Conservation (phyloP, 2,329 filamentous ascomycete genomes). For the Ophiosphaerella narmari region DNA sequence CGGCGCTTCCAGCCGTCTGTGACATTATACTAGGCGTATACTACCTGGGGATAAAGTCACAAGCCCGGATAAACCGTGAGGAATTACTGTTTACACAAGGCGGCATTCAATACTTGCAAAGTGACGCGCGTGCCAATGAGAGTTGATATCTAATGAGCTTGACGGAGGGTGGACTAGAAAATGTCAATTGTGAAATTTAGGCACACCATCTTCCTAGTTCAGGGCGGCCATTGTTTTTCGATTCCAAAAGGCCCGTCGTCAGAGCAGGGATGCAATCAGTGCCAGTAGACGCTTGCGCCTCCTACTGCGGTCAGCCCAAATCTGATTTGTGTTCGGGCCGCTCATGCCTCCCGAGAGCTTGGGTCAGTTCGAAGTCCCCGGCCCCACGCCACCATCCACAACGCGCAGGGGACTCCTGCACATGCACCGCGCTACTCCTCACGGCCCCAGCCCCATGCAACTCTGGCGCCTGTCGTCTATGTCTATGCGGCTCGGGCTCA, state of each 20-base stretch:
- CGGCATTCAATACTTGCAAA: constrained; percentile 7
- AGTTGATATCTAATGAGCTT: constrained; percentile 28
- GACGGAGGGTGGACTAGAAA: constrained; percentile 15
- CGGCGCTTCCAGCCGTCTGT: constrained; percentile 42
- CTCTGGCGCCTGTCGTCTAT: constrained; percentile 42
- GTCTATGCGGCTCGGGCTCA: constrained; percentile 37
- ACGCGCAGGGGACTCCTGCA: constrained; percentile 20
- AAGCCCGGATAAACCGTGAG: constrained; percentile 15
- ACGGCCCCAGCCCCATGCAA: constrained; percentile 32
- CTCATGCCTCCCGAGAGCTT: constrained; percentile 38
- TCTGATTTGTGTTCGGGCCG: constrained; percentile 43
- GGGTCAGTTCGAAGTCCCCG: constrained; percentile 27
- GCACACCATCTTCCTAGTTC: constrained; percentile 16
- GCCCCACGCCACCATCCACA: constrained; percentile 25
- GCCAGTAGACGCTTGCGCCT: constrained; percentile 33
- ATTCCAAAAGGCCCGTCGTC: constrained; percentile 15
- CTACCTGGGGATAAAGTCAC: constrained; percentile 9
- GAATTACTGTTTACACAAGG: constrained; percentile 14
- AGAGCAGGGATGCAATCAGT: constrained; percentile 22
- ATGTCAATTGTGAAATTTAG: constrained; percentile 17
- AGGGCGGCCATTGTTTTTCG: constrained; percentile 5
- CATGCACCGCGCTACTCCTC: constrained; percentile 17
- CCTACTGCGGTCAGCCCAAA: constrained; percentile 30
- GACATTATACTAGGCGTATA: constrained; percentile 11
- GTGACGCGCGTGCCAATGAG: constrained; percentile 14